A percentile compares a stretch with the other conserved stretches of the same genome.
Evolutionary conservation across 2,329 filamentous ascomycete genomes (phyloP).

Genomic region (Penicillium sp.): DNA sequence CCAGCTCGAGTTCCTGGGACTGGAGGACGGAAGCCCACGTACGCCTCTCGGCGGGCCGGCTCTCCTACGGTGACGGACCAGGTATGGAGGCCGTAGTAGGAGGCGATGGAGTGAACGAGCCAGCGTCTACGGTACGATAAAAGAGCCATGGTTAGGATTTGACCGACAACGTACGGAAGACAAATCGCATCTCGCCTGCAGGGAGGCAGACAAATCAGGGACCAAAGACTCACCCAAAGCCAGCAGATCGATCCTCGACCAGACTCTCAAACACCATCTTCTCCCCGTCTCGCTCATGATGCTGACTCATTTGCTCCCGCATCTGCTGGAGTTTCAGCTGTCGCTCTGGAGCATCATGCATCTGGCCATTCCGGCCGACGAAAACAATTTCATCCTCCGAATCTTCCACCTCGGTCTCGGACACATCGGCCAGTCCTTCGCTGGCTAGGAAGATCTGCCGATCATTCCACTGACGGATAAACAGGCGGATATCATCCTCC

Average conservation of each 20-base stretch:
- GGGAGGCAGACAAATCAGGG: too few relatives aligned
- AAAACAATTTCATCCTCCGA: conserved; percentile 90
- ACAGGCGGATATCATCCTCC: conserved; percentile 75
- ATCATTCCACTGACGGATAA: conserved; percentile 58
- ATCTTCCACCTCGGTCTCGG: conserved; percentile 39
- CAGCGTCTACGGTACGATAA: conserved; percentile 58
- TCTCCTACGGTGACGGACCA: conserved; percentile 69
- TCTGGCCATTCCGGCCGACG: conserved; percentile 62
- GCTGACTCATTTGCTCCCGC: conserved; percentile 23
- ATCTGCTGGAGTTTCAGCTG: conserved; percentile 49
- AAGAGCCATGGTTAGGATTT: conserved; percentile 9
- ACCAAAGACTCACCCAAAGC: conserved; percentile 64
- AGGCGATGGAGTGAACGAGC: conserved; percentile 85
- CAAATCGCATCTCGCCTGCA: too few relatives aligned
- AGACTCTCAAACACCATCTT: conserved; percentile 75
- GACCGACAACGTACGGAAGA: too few relatives aligned
- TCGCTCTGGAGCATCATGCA: conserved; percentile 54
- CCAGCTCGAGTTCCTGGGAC: conserved; percentile 23
- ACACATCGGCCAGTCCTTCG: conserved; percentile 42
- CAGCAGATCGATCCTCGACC: conserved; percentile 66
- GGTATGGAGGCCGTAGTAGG: conserved; percentile 84
- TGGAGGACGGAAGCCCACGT: conserved; percentile 59
- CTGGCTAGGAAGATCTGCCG: conserved; percentile 45
- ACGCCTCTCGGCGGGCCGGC: conserved; percentile 70
- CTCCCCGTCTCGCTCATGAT: conserved; percentile 48